Evolutionary conservation across 805 yeast species (phyloP), one percentile per base, ranked within the genome.

Genomic region (Kockiozyma suomiensis): DNA sequence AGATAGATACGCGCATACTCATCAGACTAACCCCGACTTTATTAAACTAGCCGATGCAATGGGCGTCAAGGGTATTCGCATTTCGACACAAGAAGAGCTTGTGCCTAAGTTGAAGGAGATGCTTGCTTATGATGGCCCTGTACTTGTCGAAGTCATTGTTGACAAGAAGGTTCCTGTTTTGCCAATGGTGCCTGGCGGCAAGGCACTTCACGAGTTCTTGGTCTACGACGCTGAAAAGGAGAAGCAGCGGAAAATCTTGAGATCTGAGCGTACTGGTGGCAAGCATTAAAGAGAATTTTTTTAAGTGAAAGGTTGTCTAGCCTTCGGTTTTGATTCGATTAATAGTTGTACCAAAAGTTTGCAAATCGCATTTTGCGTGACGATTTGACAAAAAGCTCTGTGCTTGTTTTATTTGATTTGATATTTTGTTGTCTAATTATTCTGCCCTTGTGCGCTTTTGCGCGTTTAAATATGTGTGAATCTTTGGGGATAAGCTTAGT

Each of bases 121-220:
- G 81, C 78, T 94, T 60, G 88, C 81, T 57, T 79, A 82, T 72
- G 82, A 83, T 46, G 96, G 96, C 19, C 98, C 99, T 25, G 88
- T 92, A 48, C 81, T 94, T 72, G 77, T 93, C 71, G 99, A 94
- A 80, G 98, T 91, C 46, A 70, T 85, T 52, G 94, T 91, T 33
- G 98, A 92, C 78, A 80, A 82, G 72, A 88, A 88, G 81, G 97
- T 93, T 50, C 97, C 97, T 54, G 98, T 94, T 62, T 82, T 94
- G 74, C 99, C 99, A 58, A 91, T 94, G 96, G 98, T 94, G 56
- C 96, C 99, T 55, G 96, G 85, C 62, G 99, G 98, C 69, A 90
- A 88, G 75, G 97, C 88, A 65, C 81, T 94, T 70, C 93, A 94
- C 72, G 98, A 94, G 76, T 92, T 93, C 74, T 88, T 94, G 67